phyloP scores from a whole-genome alignment of 1,139 yeast species.

The Candida glucosophila region DNA sequence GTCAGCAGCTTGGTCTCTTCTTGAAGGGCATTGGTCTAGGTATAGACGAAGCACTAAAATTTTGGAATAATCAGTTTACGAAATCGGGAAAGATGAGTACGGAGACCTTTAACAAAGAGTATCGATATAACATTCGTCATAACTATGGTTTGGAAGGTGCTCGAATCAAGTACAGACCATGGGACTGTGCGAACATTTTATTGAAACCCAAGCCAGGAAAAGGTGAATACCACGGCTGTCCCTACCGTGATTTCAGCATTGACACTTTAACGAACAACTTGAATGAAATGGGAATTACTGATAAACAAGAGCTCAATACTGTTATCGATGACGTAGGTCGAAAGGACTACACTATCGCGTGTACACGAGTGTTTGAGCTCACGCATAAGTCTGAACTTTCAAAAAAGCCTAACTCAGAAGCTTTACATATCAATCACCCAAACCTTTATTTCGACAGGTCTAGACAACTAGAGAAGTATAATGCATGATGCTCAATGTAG shows the following conservation, averaged over 20 bases:
- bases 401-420: conserved; percentile 27
- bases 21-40: conserved; percentile 82
- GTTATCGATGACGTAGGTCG: conserved; percentile 59
- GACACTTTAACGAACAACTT: conserved; percentile 54
- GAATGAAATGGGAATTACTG: conserved; percentile 61
- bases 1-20: conserved; percentile 80
- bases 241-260: conserved; percentile 66
- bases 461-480: conserved; percentile 33
- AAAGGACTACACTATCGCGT: conserved; percentile 74
- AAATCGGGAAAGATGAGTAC: conserved; percentile 40
- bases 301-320: conserved; percentile 50
- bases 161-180: conserved; percentile 74
- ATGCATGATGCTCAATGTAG: too few relatives aligned
- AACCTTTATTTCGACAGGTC: conserved; percentile 80
- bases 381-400: conserved; percentile 49
- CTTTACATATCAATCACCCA: conserved; percentile 68
- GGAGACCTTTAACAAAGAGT: conserved; percentile 81
- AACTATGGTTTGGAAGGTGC: conserved; percentile 89
- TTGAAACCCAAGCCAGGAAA: conserved; percentile 65
- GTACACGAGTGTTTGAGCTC: conserved; percentile 80
- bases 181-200: conserved; percentile 74
- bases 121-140: conserved; percentile 80
- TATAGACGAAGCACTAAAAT: conserved; percentile 79
- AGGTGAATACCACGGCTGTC: conserved; percentile 85
- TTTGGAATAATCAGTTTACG: conserved; percentile 75